Base-by-base conservation (phyloP, 2,329 filamentous ascomycete genomes). In the Colletotrichum brevisporum region DNA sequence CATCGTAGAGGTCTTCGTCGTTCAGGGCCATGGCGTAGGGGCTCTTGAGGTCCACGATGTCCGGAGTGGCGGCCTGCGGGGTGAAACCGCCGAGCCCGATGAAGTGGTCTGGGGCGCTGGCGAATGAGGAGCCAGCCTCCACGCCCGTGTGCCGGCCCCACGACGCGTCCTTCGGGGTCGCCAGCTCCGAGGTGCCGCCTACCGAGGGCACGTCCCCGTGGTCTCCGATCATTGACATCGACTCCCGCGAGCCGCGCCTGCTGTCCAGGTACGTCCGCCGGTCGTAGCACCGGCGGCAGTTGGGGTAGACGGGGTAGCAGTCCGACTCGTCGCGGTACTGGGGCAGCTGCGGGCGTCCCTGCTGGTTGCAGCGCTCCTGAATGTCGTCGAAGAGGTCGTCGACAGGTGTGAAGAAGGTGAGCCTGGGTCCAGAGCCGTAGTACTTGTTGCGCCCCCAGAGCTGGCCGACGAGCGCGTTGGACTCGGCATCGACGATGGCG, bases 371-470 rank as follows among this genome's bases (percentile, higher is more conserved):
- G 57, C 78, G 79, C 71, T 84, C 83, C 64, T 83, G 82, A 26
- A 84, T 82, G 54, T 84, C 83, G 47, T 85, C 82, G 24, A 84
- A 80, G 15, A 84, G 76, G 67, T 84, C 83, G 36, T 76, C 73
- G 18, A 84, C 78, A 2, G 83, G 82, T 5, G 82, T 84, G 72
- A 84, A 85, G 74, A 76, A 84, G 5, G 83, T 80, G 0, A 78
- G 67, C 1, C 83, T 75, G 2, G 81, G 81, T 0, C 83, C 83
- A 0, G 79, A 69, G 0, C 82, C 83, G 73, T 76, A 83, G 70
- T 84, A 84, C 24, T 74, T 77, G 71, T 84, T 84, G 15, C 82
- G 76, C 1, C 82, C 83, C 82, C 82, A 84, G 43, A 84, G 76
- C 63, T 83, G 81, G 6, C 83, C 83, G 24, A 84, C 69, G 12